Evolutionary conservation across 116 monocot genomes (phyloP).

Genomic region (Phalaenopsis hybrid): DNA sequence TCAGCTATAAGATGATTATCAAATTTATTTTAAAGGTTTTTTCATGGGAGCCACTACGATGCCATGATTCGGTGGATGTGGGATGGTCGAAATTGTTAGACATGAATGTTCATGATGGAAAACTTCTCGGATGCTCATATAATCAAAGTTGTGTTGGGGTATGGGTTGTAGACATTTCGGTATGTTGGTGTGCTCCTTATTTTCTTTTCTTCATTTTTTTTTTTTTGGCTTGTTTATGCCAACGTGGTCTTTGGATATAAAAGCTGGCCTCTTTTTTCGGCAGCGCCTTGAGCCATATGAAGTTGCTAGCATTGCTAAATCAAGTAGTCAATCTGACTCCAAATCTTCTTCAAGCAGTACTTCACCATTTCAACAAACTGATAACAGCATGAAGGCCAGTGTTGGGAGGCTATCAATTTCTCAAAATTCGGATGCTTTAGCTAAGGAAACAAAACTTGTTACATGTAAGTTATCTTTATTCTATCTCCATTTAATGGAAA

Average conservation of each 20-base stretch:
- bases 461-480: constrained; percentile 19
- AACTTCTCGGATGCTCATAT: constrained; percentile 98
- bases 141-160: constrained; percentile 99
- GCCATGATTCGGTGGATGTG: constrained; percentile 89
- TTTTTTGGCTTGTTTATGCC: background rate
- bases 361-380: constrained; percentile 47
- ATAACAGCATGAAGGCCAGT: constrained; percentile 43
- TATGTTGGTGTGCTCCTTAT: constrained; percentile 19
- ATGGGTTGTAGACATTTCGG: constrained; percentile 98
- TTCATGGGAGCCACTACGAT: constrained; percentile 97
- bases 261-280: constrained; percentile 9
- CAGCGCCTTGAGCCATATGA: constrained; percentile 88
- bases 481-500: background rate
- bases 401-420: constrained; percentile 59
- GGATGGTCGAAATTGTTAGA: constrained; percentile 96
- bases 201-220: constrained; percentile 1
- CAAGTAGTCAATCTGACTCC: constrained; percentile 55
- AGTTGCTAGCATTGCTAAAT: constrained; percentile 29
- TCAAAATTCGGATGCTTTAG: constrained; percentile 47
- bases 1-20: background rate
- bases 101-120: constrained; percentile 93
- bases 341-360: constrained; percentile 35
- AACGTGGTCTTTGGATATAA: background rate
- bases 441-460: constrained; percentile 51
- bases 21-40: constrained; percentile 46